Conservation (phyloP, 2,329 filamentous ascomycete species). For the Alternaria angustiovoidea region DNA sequence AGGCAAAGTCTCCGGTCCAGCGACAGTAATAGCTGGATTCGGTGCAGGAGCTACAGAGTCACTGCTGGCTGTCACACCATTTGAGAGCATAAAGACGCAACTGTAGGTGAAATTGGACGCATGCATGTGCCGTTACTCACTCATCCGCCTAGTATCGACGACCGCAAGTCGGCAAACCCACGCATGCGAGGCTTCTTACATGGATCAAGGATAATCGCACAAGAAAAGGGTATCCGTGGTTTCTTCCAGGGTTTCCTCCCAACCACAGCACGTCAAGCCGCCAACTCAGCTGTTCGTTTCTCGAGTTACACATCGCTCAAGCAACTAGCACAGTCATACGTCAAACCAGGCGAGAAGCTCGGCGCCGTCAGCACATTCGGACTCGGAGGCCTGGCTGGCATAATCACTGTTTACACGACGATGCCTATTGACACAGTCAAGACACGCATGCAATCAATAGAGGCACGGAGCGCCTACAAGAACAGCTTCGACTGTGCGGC, state of each 20-base stretch:
- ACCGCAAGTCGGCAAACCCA: slow-evolving; percentile 85
- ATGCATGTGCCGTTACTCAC: slow-evolving; percentile 4
- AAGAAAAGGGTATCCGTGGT: slow-evolving; percentile 85
- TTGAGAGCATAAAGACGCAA: slow-evolving; percentile 98
- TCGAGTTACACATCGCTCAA: slow-evolving; percentile 88
- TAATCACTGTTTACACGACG: slow-evolving; percentile 82
- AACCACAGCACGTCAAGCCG: slow-evolving; percentile 91
- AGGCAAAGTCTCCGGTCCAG: slow-evolving; percentile 87
- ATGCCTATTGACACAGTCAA: slow-evolving; percentile 91
- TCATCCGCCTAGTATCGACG: slow-evolving; percentile 74
- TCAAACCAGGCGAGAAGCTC: slow-evolving; percentile 92
- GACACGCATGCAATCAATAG: slow-evolving; percentile 95
- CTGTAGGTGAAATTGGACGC: slow-evolving; percentile 57
- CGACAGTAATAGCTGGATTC: slow-evolving; percentile 92
- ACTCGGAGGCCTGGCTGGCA: slow-evolving; percentile 85
- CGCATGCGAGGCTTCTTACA: slow-evolving; percentile 92
- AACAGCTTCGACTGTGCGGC: slow-evolving; percentile 86
- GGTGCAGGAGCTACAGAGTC: slow-evolving; percentile 95
- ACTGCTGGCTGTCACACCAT: slow-evolving; percentile 90
- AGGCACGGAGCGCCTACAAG: slow-evolving; percentile 80
- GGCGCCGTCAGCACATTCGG: slow-evolving; percentile 87
- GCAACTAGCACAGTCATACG: slow-evolving; percentile 91
- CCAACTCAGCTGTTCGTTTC: slow-evolving; percentile 92
- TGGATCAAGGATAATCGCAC: slow-evolving; percentile 84
- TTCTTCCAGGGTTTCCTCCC: slow-evolving; percentile 98